These are phyloP conservation scores for Cladosporium halotolerans DNA, from an alignment of 2,329 filamentous ascomycete species.

Conservation along the genomic window DNA sequence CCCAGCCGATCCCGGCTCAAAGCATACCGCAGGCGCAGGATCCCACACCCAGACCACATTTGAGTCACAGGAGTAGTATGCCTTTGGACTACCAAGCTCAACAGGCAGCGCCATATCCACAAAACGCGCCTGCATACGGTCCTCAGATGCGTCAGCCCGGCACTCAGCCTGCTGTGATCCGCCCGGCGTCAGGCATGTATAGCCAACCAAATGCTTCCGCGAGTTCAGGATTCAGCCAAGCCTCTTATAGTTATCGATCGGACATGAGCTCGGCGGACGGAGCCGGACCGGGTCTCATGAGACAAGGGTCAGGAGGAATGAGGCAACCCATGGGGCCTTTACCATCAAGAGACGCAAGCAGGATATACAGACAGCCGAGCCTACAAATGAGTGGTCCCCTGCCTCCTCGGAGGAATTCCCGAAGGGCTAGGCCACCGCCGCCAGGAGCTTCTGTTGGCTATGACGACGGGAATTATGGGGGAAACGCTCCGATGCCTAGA, in stretches of 20 bases:
- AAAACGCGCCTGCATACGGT: conserved; percentile 17
- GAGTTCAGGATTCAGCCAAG: conserved; percentile 37
- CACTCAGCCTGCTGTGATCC: conserved; percentile 23
- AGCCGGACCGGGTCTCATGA: conserved; percentile 45
- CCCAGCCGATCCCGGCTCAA: not conserved
- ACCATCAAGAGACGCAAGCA: conserved; percentile 60
- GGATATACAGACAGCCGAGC: conserved; percentile 56
- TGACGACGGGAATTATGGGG: conserved; percentile 21
- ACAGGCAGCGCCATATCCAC: conserved; percentile 29
- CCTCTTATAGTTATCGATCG: conserved; percentile 44
- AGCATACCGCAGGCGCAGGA: conserved; percentile 1
- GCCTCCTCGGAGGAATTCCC: conserved; percentile 71
- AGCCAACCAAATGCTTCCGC: conserved; percentile 43
- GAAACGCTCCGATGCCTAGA: conserved; percentile 52
- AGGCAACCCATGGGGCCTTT: conserved; percentile 54
- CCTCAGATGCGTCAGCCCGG: conserved; percentile 24
- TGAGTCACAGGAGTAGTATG: conserved; percentile 40
- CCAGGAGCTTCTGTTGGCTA: conserved; percentile 15
- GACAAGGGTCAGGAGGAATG: conserved; percentile 59
- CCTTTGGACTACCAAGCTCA: conserved; percentile 37
- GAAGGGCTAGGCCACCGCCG: conserved; percentile 42
- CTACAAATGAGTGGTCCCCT: conserved; percentile 54
- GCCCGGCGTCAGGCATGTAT: conserved; percentile 44
- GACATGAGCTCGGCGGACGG: conserved; percentile 31
- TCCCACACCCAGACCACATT: conserved; percentile 21